Evolutionary conservation across 73 alveolate genomes (phyloP), one percentile per base, ranked within the genome.

Genomic region (Uronychia binucleata): DNA sequence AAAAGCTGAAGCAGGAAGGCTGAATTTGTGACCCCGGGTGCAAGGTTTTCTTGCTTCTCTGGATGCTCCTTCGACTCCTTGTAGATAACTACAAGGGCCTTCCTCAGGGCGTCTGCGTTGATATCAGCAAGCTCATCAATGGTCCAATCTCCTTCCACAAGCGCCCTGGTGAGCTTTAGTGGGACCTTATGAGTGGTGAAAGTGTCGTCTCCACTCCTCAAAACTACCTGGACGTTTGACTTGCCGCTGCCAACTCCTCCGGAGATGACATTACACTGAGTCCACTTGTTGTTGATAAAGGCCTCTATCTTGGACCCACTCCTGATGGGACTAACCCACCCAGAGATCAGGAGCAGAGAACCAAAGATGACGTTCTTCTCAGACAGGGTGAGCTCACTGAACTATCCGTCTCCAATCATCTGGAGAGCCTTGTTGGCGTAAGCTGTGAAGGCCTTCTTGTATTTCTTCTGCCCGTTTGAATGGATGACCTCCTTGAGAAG

Each of bases 221-320:
- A 34, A 25, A 90, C 30, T 0, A 90, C 90, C 0, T 79, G 29
- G 59, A 79, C 59, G 29, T 82, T 67, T 75, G 76, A 82, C 75
- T 85, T 79, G 0, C 88, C 88, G 1, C 83, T 59, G 33, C 85
- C 90, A 25, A 35, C 29, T 27, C 95, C 95, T 33, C 90, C 95
- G 46, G 85, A 85, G 1, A 90, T 75, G 0, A 90, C 90, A 25
- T 74, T 82, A 19, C 85, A 88, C 28, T 75, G 83, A 5, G 58
- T 80, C 87, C 89, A 75, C 33, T 76, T 59, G 77, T 90, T 90
- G 60, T 85, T 86, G 58, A 76, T 85, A 30, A 84, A 88, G 11
- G 76, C 90, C 34, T 35, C 59, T 13, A 90, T 85, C 0, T 57
- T 25, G 27, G 83, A 30, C 0, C 95, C 95, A 34, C 88, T 58